phyloP scores from a whole-genome alignment of 495 filamentous ascomycete species.

The Aspergillus sparsus region DNA sequence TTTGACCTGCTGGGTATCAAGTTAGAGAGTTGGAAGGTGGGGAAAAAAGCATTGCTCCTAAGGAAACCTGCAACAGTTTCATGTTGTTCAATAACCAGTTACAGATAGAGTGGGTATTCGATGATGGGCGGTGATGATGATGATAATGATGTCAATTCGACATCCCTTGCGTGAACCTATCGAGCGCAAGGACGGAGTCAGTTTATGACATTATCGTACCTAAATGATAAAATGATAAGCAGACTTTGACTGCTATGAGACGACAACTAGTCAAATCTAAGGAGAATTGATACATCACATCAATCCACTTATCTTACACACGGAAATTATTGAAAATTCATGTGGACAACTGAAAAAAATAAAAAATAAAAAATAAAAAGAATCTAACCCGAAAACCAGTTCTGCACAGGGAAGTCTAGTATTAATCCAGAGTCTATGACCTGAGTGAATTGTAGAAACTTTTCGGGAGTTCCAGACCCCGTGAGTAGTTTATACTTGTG shows the following conservation, averaged over 20 bases:
- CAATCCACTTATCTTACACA: conserved; percentile 11
- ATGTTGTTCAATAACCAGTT: too few species aligned
- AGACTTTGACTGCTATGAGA: neutral
- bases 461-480: neutral
- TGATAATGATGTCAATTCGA: conserved; percentile 7
- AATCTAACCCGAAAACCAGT: neutral
- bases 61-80: too few species aligned
- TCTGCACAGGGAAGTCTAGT: neutral
- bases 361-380: neutral
- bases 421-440: neutral
- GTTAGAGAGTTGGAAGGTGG: too few species aligned
- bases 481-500: conserved; percentile 48
- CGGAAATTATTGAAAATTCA: neutral
- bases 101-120: too few species aligned
- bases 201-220: too few species aligned
- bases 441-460: neutral
- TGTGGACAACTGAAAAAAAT: neutral
- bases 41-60: too few species aligned
- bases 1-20: too few species aligned
- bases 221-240: too few species aligned
- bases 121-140: neutral
- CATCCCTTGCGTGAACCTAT: conserved; percentile 4
- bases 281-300: neutral
- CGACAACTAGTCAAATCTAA: neutral
- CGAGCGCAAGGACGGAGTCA: too few species aligned